Conservation (phyloP, 768 basidiomycete genomes). For the Amylocystis lapponica region DNA sequence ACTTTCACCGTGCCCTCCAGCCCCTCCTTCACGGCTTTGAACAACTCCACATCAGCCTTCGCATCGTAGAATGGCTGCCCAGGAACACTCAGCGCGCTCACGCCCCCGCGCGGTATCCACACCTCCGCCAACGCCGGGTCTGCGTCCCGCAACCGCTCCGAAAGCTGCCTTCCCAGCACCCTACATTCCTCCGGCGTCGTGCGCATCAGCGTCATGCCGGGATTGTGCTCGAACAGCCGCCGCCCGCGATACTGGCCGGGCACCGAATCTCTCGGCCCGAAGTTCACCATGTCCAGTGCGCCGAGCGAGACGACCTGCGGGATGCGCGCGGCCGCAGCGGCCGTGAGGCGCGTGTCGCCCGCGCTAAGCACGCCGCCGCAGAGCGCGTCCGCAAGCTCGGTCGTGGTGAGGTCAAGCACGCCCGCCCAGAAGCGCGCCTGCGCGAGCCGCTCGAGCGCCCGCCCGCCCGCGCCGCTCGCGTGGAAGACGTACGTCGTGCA, state of each 20-base stretch:
- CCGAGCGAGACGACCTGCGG: conserved; percentile 19
- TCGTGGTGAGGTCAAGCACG: conserved; percentile 16
- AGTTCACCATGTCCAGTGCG: conserved; percentile 19
- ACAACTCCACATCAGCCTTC: conserved; percentile 11
- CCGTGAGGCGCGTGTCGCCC: conserved; percentile 13
- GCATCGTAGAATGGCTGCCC: conserved; percentile 8
- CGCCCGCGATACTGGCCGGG: conserved; percentile 10
- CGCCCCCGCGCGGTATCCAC: conserved; percentile 11
- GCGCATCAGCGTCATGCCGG: conserved; percentile 14
- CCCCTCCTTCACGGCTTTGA: conserved; percentile 2
- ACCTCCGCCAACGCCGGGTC: conserved; percentile 7
- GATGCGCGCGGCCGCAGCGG: conserved; percentile 7
- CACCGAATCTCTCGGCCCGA: conserved; percentile 12
- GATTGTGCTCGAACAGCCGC: conserved; percentile 10
- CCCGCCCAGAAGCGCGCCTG: conserved; percentile 12
- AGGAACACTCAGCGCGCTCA: conserved; percentile 7
- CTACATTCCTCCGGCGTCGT: conserved; percentile 12
- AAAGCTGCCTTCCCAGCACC: conserved; percentile 8
- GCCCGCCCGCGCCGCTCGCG: conserved; percentile 14
- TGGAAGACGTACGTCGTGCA: conserved; percentile 19
- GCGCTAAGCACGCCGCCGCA: conserved; percentile 17
- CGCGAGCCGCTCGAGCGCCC: conserved; percentile 13
- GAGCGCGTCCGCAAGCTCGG: conserved; percentile 17
- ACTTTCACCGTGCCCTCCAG: conserved; percentile 2
- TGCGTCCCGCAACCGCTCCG: conserved; percentile 7